These are phyloP conservation scores for Naumovozyma castellii DNA, from an alignment of 805 yeast genomes.

Conservation along the genomic window DNA sequence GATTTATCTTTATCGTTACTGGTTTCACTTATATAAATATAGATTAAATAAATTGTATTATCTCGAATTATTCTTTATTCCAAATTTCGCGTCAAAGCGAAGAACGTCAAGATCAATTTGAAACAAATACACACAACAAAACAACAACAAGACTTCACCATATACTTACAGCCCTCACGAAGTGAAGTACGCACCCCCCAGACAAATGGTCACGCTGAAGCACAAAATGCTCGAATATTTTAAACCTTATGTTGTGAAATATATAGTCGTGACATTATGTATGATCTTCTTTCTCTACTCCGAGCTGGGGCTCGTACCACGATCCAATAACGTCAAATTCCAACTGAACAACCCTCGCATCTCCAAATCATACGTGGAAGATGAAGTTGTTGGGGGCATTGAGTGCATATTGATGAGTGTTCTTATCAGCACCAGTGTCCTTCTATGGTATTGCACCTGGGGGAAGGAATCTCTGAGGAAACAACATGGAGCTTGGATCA, in stretches of 20 bases:
- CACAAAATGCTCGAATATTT: not conserved
- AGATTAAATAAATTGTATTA: too few species aligned
- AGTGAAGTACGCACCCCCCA: too few species aligned
- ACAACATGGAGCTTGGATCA: conserved; percentile 4
- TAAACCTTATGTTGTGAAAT: conserved; percentile 7
- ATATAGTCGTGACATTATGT: conserved; percentile 9
- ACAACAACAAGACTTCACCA: too few species aligned
- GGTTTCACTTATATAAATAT: not conserved
- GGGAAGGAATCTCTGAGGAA: conserved; percentile 5
- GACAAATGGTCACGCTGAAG: too few species aligned
- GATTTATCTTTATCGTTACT: not conserved
- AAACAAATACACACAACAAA: too few species aligned
- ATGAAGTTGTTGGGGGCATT: conserved; percentile 16
- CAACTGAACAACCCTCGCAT: conserved; percentile 11
- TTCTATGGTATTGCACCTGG: conserved; percentile 13
- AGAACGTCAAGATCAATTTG: too few species aligned
- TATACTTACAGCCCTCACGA: too few species aligned
- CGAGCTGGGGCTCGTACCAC: conserved; percentile 13
- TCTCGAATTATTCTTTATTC: too few species aligned
- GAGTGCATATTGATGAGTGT: conserved; percentile 16
- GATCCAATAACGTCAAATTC: conserved; percentile 9
- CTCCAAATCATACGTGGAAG: conserved; percentile 11
- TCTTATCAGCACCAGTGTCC: conserved; percentile 4
- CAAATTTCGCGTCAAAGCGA: too few species aligned
- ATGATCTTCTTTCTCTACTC: conserved; percentile 9